These are phyloP conservation scores for Vigna nakashimae DNA, from an alignment of 306 rosid genomes.

Conservation along the genomic window DNA sequence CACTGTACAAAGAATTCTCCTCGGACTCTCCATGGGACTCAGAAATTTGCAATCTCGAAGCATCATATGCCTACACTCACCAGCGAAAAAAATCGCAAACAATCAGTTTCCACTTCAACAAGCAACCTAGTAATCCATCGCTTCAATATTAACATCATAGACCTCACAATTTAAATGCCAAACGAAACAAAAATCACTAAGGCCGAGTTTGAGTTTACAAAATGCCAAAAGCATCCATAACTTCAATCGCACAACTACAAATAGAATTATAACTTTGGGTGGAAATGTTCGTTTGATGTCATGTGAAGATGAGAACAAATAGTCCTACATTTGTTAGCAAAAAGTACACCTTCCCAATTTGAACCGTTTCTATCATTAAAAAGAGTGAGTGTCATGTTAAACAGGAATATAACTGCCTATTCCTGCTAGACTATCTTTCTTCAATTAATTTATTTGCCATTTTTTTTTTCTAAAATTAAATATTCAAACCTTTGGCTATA, in stretches of 20 bases:
- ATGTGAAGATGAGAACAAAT: too few relatives aligned
- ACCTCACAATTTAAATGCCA: conserved; percentile 2
- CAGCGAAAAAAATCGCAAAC: not conserved
- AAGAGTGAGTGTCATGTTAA: too few relatives aligned
- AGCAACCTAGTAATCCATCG: not conserved
- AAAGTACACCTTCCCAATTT: too few relatives aligned
- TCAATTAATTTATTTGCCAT: too few relatives aligned
- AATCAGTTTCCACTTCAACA: conserved; percentile 6
- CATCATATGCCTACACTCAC: conserved; percentile 83
- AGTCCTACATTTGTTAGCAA: too few relatives aligned
- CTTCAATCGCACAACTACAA: not conserved
- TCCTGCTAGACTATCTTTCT: too few relatives aligned
- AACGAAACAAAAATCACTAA: not conserved
- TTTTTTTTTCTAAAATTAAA: too few relatives aligned
- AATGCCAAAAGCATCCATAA: not conserved
- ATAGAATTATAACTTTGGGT: too few relatives aligned
- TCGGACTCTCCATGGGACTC: conserved; percentile 51
- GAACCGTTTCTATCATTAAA: too few relatives aligned
- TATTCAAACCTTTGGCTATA: too few relatives aligned
- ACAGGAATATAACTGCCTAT: too few relatives aligned
- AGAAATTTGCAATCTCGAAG: conserved; percentile 68
- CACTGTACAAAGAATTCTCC: conserved; percentile 57
- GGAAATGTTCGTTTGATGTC: too few relatives aligned
- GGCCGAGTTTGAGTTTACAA: not conserved
- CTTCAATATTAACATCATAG: not conserved